Conservation (phyloP, 768 basidiomycete genomes). For the Calvatia gigantea region DNA sequence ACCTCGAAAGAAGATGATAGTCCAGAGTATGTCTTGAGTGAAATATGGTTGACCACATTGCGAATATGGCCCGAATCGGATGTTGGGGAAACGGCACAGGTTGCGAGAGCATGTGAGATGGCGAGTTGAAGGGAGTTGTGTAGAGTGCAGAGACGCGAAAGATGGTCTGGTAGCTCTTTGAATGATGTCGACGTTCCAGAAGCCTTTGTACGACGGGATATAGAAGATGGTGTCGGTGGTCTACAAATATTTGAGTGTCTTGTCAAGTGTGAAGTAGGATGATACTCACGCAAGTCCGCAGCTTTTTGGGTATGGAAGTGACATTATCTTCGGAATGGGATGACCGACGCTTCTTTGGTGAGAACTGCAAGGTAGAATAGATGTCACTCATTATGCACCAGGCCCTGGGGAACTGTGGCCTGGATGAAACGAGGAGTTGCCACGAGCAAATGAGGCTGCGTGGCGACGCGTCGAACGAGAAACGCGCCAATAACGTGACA, state of each 20-base stretch:
- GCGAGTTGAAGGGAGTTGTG: slow-evolving; percentile 78
- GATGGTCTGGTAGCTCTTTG: slow-evolving; percentile 47
- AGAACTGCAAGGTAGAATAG: slow-evolving; percentile 59
- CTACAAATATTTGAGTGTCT: slow-evolving; percentile 24
- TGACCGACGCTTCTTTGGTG: slow-evolving; percentile 68
- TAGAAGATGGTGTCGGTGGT: slow-evolving; percentile 54
- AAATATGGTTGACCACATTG: slow-evolving; percentile 76
- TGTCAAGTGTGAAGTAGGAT: slow-evolving; percentile 3
- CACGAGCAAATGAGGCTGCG: slow-evolving; percentile 20
- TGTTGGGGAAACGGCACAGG: slow-evolving; percentile 73
- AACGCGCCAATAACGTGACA: slow-evolving; percentile 1
- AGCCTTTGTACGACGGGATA: slow-evolving; percentile 22
- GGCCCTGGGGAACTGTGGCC: neutral
- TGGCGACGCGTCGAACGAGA: slow-evolving; percentile 10
- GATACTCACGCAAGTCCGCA: slow-evolving; percentile 50
- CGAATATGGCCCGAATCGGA: slow-evolving; percentile 73
- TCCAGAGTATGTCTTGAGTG: slow-evolving; percentile 65
- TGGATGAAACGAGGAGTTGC: slow-evolving; percentile 16
- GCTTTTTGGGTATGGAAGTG: slow-evolving; percentile 65
- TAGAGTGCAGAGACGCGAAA: slow-evolving; percentile 58
- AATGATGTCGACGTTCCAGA: slow-evolving; percentile 19
- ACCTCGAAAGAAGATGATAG: slow-evolving; percentile 58
- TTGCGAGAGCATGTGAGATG: slow-evolving; percentile 80
- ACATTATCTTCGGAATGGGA: slow-evolving; percentile 51
- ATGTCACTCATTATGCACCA: slow-evolving; percentile 62